Percentiles rank a stretch among this genome's conserved stretches.
phyloP scores from a whole-genome alignment of 2,329 filamentous ascomycete genomes.

The Byssothecium circinans region DNA sequence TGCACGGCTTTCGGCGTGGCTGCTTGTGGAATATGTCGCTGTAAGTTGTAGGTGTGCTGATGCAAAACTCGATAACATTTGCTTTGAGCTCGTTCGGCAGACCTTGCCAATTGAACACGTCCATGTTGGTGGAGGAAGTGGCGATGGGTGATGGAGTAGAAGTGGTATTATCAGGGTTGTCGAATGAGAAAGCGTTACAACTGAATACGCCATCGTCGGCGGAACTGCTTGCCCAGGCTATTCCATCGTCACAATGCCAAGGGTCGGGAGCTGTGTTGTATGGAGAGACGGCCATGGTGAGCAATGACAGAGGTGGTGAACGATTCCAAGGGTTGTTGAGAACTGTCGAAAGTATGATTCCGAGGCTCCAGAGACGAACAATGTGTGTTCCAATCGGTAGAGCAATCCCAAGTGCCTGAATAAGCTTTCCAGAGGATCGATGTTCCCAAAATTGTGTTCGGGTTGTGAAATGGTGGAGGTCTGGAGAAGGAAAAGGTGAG shows the following conservation, averaged over 20 bases:
- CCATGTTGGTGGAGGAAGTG: slow-evolving; percentile 16
- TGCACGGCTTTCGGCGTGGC: not conserved
- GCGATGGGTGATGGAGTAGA: not conserved
- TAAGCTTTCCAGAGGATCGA: not conserved
- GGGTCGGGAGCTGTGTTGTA: too few species aligned
- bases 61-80: slow-evolving; percentile 22
- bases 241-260: too few species aligned
- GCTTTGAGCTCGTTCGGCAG: slow-evolving; percentile 34
- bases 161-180: not conserved
- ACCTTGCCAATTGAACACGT: slow-evolving; percentile 26
- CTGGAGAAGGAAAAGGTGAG: too few species aligned
- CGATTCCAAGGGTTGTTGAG: not conserved
- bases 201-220: not conserved
- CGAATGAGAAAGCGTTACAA: not conserved
- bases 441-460: not conserved
- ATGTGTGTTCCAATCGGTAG: too few species aligned
- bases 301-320: not conserved
- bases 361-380: too few species aligned
- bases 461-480: too few species aligned
- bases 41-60: slow-evolving; percentile 8
- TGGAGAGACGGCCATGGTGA: too few species aligned
- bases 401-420: too few species aligned
- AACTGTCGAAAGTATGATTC: too few species aligned
- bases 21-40: slow-evolving; percentile 1
- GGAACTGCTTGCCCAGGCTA: too few species aligned